Evolutionary conservation across 2,329 filamentous ascomycete genomes (phyloP).

Genomic region (Periconia sp.): DNA sequence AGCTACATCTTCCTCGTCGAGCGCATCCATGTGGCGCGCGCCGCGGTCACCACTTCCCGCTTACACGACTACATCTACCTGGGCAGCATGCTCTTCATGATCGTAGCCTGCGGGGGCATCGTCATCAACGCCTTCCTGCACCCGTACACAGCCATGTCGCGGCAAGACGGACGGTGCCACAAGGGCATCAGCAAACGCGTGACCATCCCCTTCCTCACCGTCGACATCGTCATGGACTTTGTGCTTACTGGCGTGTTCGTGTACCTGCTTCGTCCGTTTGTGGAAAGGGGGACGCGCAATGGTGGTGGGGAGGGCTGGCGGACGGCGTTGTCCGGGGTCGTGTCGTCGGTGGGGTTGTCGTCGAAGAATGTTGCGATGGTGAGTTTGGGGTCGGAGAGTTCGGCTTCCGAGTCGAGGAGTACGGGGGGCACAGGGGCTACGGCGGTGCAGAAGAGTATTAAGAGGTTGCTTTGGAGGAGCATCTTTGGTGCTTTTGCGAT

Average conservation of each 20-base stretch:
- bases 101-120: not conserved
- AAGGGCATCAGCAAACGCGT: not conserved
- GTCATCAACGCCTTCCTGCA: not conserved
- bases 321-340: not conserved
- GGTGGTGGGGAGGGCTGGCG: too few species aligned
- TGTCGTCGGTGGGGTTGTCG: not conserved
- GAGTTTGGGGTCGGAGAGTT: not conserved
- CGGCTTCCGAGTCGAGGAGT: not conserved
- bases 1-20: not conserved
- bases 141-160: not conserved
- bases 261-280: not conserved
- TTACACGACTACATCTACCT: not conserved
- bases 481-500: not conserved
- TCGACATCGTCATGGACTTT: not conserved
- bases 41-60: too few species aligned
- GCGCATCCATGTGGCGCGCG: not conserved
- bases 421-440: not conserved
- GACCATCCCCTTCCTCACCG: not conserved
- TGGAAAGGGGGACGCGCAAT: not conserved
- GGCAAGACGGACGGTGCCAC: not conserved
- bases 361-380: not conserved
- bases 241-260: not conserved
- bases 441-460: not conserved
- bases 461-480: not conserved
- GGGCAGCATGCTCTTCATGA: not conserved